Base-by-base conservation (phyloP, 2,329 filamentous ascomycete genomes). In the Apiospora malaysiana region DNA sequence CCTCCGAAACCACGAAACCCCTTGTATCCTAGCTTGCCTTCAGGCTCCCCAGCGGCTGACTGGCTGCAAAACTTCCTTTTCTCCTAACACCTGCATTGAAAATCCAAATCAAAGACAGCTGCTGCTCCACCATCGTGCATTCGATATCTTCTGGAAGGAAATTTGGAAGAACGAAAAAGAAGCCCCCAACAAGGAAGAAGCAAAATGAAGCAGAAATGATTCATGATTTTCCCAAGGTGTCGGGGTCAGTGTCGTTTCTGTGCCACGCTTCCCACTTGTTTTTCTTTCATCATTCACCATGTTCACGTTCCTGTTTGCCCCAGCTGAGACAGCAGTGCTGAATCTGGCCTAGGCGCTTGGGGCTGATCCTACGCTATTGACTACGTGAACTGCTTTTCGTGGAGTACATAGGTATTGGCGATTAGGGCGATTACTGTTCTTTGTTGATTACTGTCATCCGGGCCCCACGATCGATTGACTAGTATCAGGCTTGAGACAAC, bases 41-140 rank as follows among this genome's bases (percentile, higher is more conserved):
- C 32, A 32, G 32, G 3, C 4, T n/a, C 27, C 21, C 51, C 51
- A 37, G 51, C 2, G 27, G 51, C 27, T 59, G 51, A 59, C 51
- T 59, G 51, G 51, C 51, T 59, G 51, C 27, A 59, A 59, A 59
- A 18, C 51, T 63, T 63, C 56, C 56, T 63, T 63, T 63, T 63
- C 56, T 63, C 56, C 56, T 63, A 40, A 40, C 56, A 59, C 51
- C 27, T 63, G 56, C 56, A 40, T 63, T 37, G 32, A 37, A 63
- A 37, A 63, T 63, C 27, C 8, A 63, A 63, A 59, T 59, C 51
- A 59, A 59, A 59, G 51, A 59, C 51, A 37, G 18, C 9, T 18
- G 18, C 23, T 63, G 9, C 56, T 40, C 56, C 56, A 63, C 56
- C 27, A 37, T 59, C 27, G 51, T 59, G 51, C 51, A 37, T 56